Conservation (phyloP, 1,139 yeast genomes). For the Candida albicans region DNA sequence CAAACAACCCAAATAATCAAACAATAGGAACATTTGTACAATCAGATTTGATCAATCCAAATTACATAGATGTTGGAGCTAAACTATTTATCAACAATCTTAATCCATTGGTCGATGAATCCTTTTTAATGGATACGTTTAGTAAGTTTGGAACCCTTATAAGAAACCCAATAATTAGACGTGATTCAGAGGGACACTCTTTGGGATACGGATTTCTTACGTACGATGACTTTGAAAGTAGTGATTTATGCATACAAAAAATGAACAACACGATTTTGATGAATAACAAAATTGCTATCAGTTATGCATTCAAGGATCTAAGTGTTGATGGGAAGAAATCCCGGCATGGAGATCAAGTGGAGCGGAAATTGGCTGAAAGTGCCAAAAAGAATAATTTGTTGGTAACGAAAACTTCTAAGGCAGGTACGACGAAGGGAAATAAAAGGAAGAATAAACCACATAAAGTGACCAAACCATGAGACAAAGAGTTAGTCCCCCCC, state of each 20-base stretch:
- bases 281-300: conserved; percentile 61
- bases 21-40: conserved; percentile 9
- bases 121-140: conserved; percentile 59
- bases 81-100: conserved; percentile 72
- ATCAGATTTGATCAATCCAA: conserved; percentile 10
- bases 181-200: conserved; percentile 55
- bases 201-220: conserved; percentile 64
- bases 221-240: conserved; percentile 61
- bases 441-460: conserved; percentile 1
- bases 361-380: conserved; percentile 68
- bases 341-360: conserved; percentile 80
- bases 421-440: conserved; percentile 1
- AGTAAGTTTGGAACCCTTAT: conserved; percentile 66
- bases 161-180: conserved; percentile 50
- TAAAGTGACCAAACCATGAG: conserved; percentile 1
- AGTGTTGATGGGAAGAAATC: conserved; percentile 35
- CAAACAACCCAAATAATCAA: conserved; percentile 4
- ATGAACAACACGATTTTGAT: conserved; percentile 71
- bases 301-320: conserved; percentile 72
- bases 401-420: not conserved
- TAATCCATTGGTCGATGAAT: conserved; percentile 67
- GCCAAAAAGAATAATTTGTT: conserved; percentile 46
- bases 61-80: conserved; percentile 63
- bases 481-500: not conserved
- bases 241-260: conserved; percentile 71